A percentile compares a stretch with the other conserved stretches of the same genome.
Conservation (phyloP, 805 yeast species). For the Wickerhamomyces canadensis region DNA sequence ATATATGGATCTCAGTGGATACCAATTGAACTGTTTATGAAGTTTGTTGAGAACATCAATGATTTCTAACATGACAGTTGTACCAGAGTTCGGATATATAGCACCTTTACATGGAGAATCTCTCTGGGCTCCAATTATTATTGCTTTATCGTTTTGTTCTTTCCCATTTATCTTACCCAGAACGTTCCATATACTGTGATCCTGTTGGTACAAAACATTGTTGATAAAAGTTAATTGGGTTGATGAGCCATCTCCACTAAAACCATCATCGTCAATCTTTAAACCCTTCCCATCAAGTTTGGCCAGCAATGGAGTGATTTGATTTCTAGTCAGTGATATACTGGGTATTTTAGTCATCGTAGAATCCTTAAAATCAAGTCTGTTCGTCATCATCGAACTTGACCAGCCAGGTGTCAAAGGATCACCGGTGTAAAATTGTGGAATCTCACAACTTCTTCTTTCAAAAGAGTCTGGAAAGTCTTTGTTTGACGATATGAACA, state of each 20-base stretch:
- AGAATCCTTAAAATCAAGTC: constrained; percentile 40
- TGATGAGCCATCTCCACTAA: constrained; percentile 19
- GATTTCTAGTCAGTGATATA: constrained; percentile 71
- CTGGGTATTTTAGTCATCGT: constrained; percentile 65
- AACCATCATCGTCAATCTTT: constrained; percentile 12
- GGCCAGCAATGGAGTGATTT: constrained; percentile 41
- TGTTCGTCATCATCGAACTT: constrained; percentile 34
- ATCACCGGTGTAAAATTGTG: constrained; percentile 69
- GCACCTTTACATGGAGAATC: constrained; percentile 80
- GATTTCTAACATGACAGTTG: constrained; percentile 65
- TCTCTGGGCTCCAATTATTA: constrained; percentile 78
- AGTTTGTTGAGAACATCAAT: constrained; percentile 62
- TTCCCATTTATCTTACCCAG: constrained; percentile 72
- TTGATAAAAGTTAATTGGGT: constrained; percentile 20
- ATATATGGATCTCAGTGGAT: constrained; percentile 74
- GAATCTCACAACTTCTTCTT: constrained; percentile 45
- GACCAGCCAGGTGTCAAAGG: constrained; percentile 76
- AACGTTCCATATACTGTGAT: constrained; percentile 74
- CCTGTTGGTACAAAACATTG: constrained; percentile 22
- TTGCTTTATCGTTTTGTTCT: constrained; percentile 69
- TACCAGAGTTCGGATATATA: constrained; percentile 64
- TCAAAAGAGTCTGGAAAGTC: constrained; percentile 28
- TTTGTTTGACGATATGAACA: constrained; percentile 49
- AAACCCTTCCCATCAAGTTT: constrained; percentile 15
- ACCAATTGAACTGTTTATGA: constrained; percentile 66